Evolutionary conservation across 345 rosid species (phyloP).

Genomic region (Boechera retrofracta): DNA sequence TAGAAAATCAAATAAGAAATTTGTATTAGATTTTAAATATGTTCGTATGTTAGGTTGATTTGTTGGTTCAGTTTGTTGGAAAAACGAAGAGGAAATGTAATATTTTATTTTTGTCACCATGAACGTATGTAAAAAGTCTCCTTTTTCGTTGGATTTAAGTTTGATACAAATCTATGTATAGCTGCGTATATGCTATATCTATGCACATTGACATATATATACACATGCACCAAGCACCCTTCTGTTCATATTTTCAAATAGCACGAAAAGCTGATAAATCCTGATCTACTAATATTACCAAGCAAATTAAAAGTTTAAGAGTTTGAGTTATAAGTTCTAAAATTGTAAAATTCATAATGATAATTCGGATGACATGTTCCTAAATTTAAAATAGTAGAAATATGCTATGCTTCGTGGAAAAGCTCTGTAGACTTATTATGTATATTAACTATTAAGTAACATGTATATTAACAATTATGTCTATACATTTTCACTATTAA

Average conservation of each 20-base stretch:
- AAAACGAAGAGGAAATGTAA: background rate
- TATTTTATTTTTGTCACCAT: slow-evolving; percentile 12
- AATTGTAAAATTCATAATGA: background rate
- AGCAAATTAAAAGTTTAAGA: background rate
- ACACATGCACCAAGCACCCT: background rate
- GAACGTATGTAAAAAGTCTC: slow-evolving; percentile 27
- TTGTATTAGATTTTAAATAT: slow-evolving; percentile 1
- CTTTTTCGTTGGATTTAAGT: slow-evolving; percentile 24
- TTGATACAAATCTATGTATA: slow-evolving; percentile 23
- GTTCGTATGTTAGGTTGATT: slow-evolving; percentile 19
- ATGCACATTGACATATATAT: background rate
- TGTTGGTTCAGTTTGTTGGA: slow-evolving; percentile 36
- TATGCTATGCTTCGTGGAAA: background rate
- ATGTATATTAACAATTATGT: background rate
- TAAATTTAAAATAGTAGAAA: background rate
- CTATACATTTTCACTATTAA: background rate
- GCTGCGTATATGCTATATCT: background rate
- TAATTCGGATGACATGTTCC: background rate
- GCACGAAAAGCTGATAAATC: background rate
- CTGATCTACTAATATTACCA: background rate
- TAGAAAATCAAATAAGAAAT: background rate
- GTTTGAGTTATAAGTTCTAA: background rate
- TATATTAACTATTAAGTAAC: background rate
- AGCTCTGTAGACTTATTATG: background rate
- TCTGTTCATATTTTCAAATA: background rate